A percentile compares a stretch with the other conserved stretches of the same genome.
Conservation (phyloP, 2,329 filamentous ascomycete genomes). For the Coniosporium tulheliwenetii region DNA sequence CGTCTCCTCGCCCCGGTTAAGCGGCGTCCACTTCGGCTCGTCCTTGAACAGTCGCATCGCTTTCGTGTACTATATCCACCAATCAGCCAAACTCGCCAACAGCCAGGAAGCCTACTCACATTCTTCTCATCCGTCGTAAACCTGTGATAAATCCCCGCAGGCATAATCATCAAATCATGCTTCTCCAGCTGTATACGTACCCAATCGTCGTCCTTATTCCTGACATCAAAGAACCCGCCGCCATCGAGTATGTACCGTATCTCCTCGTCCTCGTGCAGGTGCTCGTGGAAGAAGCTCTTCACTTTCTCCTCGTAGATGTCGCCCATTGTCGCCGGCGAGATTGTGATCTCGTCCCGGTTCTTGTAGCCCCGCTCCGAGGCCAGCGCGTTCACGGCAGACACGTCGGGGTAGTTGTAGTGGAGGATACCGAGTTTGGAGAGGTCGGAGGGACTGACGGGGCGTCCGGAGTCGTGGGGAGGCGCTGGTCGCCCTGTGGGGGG, state of each 20-base stretch:
- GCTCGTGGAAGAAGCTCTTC: conserved; percentile 84
- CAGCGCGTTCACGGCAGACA: conserved; percentile 56
- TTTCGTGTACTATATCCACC: conserved; percentile 58
- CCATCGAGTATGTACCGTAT: conserved; percentile 88
- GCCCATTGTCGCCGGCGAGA: conserved; percentile 76
- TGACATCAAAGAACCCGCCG: conserved; percentile 83
- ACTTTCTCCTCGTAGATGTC: conserved; percentile 81
- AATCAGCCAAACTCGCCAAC: conserved; percentile 6
- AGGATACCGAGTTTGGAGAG: conserved; percentile 65
- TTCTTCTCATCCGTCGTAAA: conserved; percentile 91
- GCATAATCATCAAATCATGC: conserved; percentile 81
- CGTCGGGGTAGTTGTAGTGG: conserved; percentile 52
- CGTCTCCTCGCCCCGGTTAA: conserved; percentile 66
- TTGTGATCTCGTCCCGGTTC: conserved; percentile 85
- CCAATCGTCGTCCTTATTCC: conserved; percentile 73
- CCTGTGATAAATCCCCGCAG: conserved; percentile 89
- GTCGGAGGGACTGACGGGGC: conserved; percentile 45
- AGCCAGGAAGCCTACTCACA: conserved; percentile 37
- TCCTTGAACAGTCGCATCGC: conserved; percentile 97
- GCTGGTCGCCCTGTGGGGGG: conserved; percentile 67
- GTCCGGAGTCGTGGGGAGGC: conserved; percentile 76
- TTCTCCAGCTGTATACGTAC: conserved; percentile 73
- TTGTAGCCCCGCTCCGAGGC: conserved; percentile 68
- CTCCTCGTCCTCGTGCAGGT: conserved; percentile 96
- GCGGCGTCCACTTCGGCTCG: conserved; percentile 92